Conservation (phyloP, 352 stramenopile species). For the Peronospora farinosa region DNA sequence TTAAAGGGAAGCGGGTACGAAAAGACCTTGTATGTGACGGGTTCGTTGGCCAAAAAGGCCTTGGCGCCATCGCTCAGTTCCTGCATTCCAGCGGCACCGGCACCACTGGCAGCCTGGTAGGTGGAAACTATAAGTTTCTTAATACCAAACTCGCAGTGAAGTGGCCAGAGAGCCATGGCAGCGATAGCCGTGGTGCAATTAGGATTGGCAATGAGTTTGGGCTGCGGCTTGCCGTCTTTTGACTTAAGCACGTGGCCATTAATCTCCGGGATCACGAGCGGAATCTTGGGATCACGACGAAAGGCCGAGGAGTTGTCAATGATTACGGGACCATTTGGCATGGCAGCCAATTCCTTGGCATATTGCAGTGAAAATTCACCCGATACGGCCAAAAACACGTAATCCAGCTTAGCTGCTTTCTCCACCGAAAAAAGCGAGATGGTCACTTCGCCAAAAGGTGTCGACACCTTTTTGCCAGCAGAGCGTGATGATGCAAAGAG, state of each 20-base stretch:
- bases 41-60: slow-evolving; percentile 71
- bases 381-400: slow-evolving; percentile 95
- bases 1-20: slow-evolving; percentile 97
- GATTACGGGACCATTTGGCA: slow-evolving; percentile 85
- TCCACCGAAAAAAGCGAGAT: slow-evolving; percentile 95
- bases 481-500: slow-evolving; percentile 93
- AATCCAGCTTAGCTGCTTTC: slow-evolving; percentile 89
- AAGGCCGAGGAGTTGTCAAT: slow-evolving; percentile 99
- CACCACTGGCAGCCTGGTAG: slow-evolving; percentile 91
- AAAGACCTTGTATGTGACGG: slow-evolving; percentile 90
- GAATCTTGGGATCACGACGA: slow-evolving; percentile 86
- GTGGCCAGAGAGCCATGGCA: slow-evolving; percentile 94
- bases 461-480: slow-evolving; percentile 87
- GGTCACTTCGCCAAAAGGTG: slow-evolving; percentile 88
- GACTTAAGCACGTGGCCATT: slow-evolving; percentile 83
- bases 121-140: slow-evolving; percentile 95
- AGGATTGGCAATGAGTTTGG: slow-evolving; percentile 97
- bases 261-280: slow-evolving; percentile 94
- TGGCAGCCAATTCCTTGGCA: slow-evolving; percentile 84
- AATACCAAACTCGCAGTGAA: slow-evolving; percentile 94
- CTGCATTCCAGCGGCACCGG: slow-evolving; percentile 91
- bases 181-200: slow-evolving; percentile 98
- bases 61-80: slow-evolving; percentile 88
- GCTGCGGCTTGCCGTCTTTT: slow-evolving; percentile 37
- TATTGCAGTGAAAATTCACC: slow-evolving; percentile 96